Evolutionary conservation across 805 yeast genomes (phyloP), one percentile per base, ranked within the genome.

Genomic region (Huiozyma naganishii): DNA sequence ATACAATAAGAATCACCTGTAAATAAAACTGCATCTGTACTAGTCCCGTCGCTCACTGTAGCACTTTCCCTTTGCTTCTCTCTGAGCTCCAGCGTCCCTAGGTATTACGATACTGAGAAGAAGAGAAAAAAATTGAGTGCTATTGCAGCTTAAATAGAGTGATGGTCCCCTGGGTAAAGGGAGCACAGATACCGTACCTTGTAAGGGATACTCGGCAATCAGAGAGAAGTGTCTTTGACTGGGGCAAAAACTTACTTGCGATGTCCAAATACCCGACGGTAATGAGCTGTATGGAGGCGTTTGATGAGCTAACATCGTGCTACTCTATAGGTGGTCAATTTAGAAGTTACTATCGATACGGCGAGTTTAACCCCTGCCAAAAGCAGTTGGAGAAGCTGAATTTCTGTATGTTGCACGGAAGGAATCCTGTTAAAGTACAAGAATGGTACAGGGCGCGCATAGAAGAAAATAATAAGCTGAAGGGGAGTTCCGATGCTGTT

Each of bases 241-340:
- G 23, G 4, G 23, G 23, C 23, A 4, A 17, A 17, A 17, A 17
- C 23, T 17, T 17, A 17, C 23, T 17, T 4, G 23, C 23, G 23
- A 17, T 17, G 33, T 8, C 44, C 12, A 46, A 46, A 27, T 60
- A 60, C 38, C 65, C 65, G 54, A 58, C 68, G 6, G 70, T 71
- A n/a, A 76, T 82, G 88, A 73, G 76, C 41, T 82, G 90, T 56
- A 69, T 80, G 43, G 86, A 90, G 37, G 92, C 92, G 1, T 80
- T 89, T 62, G 95, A 89, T 61, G 95, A 87, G 56, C 68, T 89
- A 23, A 72, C 88, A 39, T 80, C 77, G 39, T 90, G 97, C 60
- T 87, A 84, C 65, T 84, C 97, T 0, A 58, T 89, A 3, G 97
- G 95, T 3, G 97, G 97, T 0, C 96, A 89, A 58, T 66, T 85